These are phyloP conservation scores for Setaria viridis DNA, from an alignment of 202 grass and related monocot species.

Conservation along the genomic window DNA sequence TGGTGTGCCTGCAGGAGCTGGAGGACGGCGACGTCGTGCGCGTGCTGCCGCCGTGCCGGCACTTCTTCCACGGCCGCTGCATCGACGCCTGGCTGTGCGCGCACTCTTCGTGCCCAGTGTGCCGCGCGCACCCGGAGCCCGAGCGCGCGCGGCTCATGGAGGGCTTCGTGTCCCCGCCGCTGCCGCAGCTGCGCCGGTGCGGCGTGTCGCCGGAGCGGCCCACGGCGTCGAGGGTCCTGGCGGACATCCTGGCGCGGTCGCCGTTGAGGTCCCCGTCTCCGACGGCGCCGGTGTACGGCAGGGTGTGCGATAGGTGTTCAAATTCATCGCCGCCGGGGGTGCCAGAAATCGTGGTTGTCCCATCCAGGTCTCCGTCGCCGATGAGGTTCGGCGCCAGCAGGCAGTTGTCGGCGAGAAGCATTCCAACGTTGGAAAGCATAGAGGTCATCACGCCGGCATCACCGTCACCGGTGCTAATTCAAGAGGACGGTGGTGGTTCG, in stretches of 20 bases:
- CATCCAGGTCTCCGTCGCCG: constrained; percentile 44
- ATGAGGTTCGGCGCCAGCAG: not conserved
- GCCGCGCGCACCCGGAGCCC: constrained; percentile 51
- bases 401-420: constrained; percentile 27
- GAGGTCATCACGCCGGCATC: constrained; percentile 20
- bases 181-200: constrained; percentile 51
- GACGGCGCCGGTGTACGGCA: not conserved
- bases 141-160: constrained; percentile 4
- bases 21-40: constrained; percentile 69
- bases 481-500: constrained; percentile 30
- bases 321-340: constrained; percentile 15
- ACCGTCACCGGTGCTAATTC: not conserved
- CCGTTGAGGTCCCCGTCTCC: constrained; percentile 45
- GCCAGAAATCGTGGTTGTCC: constrained; percentile 30
- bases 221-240: constrained; percentile 38
- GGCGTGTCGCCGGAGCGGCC: constrained; percentile 52
- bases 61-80: constrained; percentile 74
- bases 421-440: constrained; percentile 15
- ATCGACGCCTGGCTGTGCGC: constrained; percentile 68
- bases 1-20: constrained; percentile 65
- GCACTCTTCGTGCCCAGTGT: constrained; percentile 61
- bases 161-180: constrained; percentile 33
- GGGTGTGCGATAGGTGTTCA: not conserved
- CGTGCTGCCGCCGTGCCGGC: constrained; percentile 63
- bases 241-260: constrained; percentile 46